A percentile compares a stretch with the other conserved stretches of the same genome.
phyloP scores from a whole-genome alignment of 257 asterid genomes.

The Fraxinus anomala region DNA sequence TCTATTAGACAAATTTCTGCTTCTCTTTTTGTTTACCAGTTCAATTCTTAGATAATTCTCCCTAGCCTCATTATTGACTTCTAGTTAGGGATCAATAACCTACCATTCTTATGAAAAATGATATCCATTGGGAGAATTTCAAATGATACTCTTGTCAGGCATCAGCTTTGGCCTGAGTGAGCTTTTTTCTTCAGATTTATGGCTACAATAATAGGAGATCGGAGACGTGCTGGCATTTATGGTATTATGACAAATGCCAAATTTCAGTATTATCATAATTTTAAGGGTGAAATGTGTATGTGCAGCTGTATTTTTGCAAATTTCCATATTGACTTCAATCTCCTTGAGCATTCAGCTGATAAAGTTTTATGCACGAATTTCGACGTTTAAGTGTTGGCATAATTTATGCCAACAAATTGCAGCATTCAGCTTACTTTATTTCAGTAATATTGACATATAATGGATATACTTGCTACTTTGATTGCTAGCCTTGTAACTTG shows the following conservation, averaged over 20 bases:
- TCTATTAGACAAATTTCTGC: neutral
- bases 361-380: neutral
- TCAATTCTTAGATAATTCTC: neutral
- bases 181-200: neutral
- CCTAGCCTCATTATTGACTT: neutral
- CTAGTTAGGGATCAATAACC: neutral
- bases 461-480: slow-evolving; percentile 8
- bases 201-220: neutral
- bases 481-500: slow-evolving; percentile 5
- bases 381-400: neutral
- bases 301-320: neutral
- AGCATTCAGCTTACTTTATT: slow-evolving; percentile 9
- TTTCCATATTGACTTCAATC: neutral
- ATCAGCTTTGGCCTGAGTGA: neutral
- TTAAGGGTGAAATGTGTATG: neutral
- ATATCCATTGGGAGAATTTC: neutral
- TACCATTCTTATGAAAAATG: neutral
- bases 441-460: neutral
- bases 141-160: neutral
- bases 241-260: neutral
- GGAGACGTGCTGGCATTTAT: neutral
- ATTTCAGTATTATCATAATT: neutral
- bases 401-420: slow-evolving; percentile 17
- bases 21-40: neutral
- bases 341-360: neutral